Percentiles rank a stretch among this genome's conserved stretches.
Evolutionary conservation across 345 rosid species (phyloP).

Genomic region (Salix brachista): DNA sequence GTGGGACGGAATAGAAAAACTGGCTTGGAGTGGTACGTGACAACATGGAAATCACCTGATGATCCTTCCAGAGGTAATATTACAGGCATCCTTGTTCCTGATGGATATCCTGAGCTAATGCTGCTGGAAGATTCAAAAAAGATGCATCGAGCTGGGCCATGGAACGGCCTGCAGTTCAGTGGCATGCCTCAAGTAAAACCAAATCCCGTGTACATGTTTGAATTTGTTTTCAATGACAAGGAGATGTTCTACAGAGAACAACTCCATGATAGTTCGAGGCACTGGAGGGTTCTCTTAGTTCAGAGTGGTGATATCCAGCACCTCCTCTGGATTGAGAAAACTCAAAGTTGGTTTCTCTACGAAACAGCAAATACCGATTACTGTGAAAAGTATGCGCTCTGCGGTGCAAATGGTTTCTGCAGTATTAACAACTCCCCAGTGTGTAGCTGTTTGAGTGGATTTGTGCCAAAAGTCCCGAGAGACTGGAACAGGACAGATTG

Average conservation of each 20-base stretch:
- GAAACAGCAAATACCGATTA: too few relatives aligned
- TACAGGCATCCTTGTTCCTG: neutral
- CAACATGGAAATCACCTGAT: conserved; percentile 33
- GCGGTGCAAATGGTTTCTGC: too few relatives aligned
- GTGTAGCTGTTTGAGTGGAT: neutral
- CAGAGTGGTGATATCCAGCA: neutral
- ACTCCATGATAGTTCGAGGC: neutral
- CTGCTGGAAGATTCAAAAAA: conserved; percentile 9
- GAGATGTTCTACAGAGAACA: neutral
- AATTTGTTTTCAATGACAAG: neutral
- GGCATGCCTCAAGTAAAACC: neutral
- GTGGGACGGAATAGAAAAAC: neutral
- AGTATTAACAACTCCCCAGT: too few relatives aligned
- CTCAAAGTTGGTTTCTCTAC: neutral
- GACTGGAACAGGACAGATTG: neutral
- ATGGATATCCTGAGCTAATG: conserved; percentile 24
- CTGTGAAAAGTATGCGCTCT: too few relatives aligned
- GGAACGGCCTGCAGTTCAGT: conserved; percentile 28
- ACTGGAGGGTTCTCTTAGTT: neutral
- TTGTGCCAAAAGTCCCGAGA: neutral
- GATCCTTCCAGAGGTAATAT: conserved; percentile 38
- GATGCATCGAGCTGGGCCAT: conserved; percentile 26
- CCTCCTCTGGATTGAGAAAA: neutral
- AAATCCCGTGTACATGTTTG: neutral
- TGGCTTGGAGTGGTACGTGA: conserved; percentile 3